Evolutionary conservation across 108 stramenopile species (phyloP), one percentile per base, ranked within the genome.

Genomic region (Nitzschia sp.): DNA sequence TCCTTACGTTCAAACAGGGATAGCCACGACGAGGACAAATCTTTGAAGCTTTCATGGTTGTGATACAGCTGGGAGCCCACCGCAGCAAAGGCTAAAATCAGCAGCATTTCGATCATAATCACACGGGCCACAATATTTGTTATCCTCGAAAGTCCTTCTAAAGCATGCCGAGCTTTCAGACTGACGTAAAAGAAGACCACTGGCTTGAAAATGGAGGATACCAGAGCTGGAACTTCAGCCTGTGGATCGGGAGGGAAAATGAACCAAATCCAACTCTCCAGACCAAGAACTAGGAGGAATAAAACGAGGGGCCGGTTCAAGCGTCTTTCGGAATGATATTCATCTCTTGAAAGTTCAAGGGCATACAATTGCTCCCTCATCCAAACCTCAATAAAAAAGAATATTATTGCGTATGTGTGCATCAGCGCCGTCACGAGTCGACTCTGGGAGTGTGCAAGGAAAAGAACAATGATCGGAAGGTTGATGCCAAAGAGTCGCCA

Each of bases 151-250:
- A 86, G 53, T 21, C 79, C 85, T 45, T 82, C 79, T 22, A 83
- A 8, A 1, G 85, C 81, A 56, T 83, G 48, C 23, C 80, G 47
- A 15, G 85, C 81, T 50, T 71, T 68, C 5, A 66, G 9, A 30
- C 67, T 69, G 44, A 67, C 69, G 60, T 86, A 86, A 46, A 83
- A 86, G 21, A 86, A 57, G 1, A 75, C 82, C 23, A 86, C 9
- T n/a, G 85, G 85, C 63, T 86, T 86, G 53, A 71, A 73, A 38
- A 79, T 5, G 19, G 84, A 66, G 47, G 63, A 71, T 15, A 79
- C 45, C 22, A 76, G 32, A 8, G 61, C 30, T 26, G 66, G 61
- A 30, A 26, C 60, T 31, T 28, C 32, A 19, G 41, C 64, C 44
- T 33, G 33, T 3, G 35, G 16, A 16, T 71, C 53, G 3, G 58